Base-by-base conservation (phyloP, 129 eudicot species). In the Helianthus tuberosus region DNA sequence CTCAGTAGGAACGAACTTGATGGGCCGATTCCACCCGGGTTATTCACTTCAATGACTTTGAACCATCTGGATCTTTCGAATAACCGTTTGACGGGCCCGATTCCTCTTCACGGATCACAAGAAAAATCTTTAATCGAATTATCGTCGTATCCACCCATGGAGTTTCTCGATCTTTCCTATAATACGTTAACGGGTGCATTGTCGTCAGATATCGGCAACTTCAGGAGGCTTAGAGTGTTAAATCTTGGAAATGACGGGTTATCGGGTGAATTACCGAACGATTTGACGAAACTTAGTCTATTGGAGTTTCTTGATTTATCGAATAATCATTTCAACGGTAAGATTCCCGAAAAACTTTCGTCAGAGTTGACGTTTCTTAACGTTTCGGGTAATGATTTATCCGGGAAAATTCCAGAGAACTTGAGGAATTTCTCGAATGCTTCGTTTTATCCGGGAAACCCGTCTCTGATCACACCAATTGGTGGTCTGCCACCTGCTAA, bases 401-500 rank as follows among this genome's bases (percentile, higher is more conserved):
- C 92, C 0, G 98, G 98, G 47, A 52, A 63, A 11, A 70, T 93
- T 39, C 97, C 98, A 1, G 84, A 68, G 62, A 91, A 86, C 71
- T 84, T 95, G 85, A 78, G 55, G 35, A 73, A 69, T 8, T 87
- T 91, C 59, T 82, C 96, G 0, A 86, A 74, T 43, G 76, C 86
- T 41, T 95, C 97, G 0, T 91, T 95, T 73, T 78, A 35, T 60
- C 98, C 99, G 7, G 99, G 99, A 50, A 95, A 95, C 80, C 72
- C 69, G 52, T 68, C 75, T 59, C 80, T 89, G 67, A 75, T 49
- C 53, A 10, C 75, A 7, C 88, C 86, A 3, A 68, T 41, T 4
- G 78, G 77, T 15, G 12, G 47, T 6, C 75, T 78, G 10, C 62
- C 81, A 41, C 12, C 58, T 10, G 69, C 15, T 39, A 8, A 13